These are phyloP conservation scores for Colletotrichum siamense DNA, from an alignment of 2,329 filamentous ascomycete species.

Conservation along the genomic window DNA sequence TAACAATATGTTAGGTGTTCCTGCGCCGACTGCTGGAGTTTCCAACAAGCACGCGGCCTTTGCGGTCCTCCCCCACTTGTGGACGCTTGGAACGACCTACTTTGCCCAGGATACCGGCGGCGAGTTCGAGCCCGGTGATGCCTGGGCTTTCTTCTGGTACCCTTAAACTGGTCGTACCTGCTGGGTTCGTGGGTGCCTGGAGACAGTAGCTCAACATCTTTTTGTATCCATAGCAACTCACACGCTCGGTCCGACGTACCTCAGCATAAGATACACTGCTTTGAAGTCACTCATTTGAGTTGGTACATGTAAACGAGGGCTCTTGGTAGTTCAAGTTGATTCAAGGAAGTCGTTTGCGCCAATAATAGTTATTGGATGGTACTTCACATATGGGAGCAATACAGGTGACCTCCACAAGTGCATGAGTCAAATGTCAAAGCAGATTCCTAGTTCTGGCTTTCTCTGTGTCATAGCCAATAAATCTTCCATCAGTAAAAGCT, in stretches of 20 bases:
- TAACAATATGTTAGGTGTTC: not conserved
- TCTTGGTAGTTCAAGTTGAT: not conserved
- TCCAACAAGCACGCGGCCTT: not conserved
- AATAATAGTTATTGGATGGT: fast-evolving
- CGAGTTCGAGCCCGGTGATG: not conserved
- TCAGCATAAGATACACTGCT: not conserved
- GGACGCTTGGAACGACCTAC: not conserved
- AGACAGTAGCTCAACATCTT: not conserved
- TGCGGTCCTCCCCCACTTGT: not conserved
- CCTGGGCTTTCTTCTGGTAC: not conserved
- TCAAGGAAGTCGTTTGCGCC: fast-evolving
- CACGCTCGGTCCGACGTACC: not conserved
- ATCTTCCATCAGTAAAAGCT: not conserved
- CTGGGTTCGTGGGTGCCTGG: not conserved
- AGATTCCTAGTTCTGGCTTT: not conserved
- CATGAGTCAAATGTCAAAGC: not conserved
- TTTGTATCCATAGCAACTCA: not conserved
- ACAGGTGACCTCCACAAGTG: not conserved
- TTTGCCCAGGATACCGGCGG: not conserved
- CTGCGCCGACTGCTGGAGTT: not conserved
- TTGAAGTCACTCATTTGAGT: fast-evolving
- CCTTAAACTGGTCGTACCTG: not conserved
- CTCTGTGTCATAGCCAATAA: not conserved
- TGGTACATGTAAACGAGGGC: not conserved
- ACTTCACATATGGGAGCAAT: not conserved